Conservation (phyloP, 345 rosid genomes). For the Kernera saxatilis region DNA sequence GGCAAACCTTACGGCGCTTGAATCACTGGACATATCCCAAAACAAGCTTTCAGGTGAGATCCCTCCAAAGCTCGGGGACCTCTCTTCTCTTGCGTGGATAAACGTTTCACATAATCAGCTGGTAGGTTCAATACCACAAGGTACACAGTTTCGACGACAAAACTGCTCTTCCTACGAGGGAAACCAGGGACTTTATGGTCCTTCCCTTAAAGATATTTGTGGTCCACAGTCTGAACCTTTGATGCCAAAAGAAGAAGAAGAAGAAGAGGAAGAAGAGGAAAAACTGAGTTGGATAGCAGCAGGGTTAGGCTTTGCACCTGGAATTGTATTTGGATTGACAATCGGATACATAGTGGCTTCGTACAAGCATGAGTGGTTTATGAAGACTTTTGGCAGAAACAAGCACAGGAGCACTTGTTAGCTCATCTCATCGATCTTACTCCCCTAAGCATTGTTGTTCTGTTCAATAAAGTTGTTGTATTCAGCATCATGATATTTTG, state of each 20-base stretch:
- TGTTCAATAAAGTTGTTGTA: no score
- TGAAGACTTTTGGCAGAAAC: background rate
- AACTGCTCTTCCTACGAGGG: background rate
- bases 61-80: background rate
- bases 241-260: background rate
- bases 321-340: background rate
- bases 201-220: conserved; percentile 1
- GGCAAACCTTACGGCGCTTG: background rate
- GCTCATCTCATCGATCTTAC: background rate
- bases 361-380: background rate
- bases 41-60: conserved; percentile 4
- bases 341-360: background rate
- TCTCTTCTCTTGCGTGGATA: background rate
- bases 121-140: background rate
- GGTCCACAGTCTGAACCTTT: no score
- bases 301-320: background rate
- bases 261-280: background rate
- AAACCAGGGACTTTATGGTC: background rate
- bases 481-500: no score
- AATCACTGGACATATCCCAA: background rate
- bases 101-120: background rate
- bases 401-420: background rate
- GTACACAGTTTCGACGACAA: conserved; percentile 1
- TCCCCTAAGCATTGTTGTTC: background rate
- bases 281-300: background rate